Evolutionary conservation across 148 eudicot genomes (phyloP).

Genomic region (Camellia granthamiana): DNA sequence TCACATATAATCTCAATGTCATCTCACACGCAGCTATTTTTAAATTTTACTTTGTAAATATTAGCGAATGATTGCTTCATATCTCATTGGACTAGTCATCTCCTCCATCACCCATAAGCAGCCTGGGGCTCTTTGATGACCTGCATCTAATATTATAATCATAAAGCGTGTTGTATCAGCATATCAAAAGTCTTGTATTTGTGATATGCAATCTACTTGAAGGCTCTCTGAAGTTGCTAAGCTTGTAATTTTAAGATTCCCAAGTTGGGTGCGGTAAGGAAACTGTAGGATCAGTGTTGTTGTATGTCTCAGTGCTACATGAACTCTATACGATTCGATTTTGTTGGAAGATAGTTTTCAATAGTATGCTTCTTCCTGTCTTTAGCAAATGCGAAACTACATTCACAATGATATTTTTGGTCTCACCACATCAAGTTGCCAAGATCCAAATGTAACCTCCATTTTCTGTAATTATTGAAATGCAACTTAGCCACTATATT

Average conservation of each 20-base stretch:
- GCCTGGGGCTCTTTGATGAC: not conserved
- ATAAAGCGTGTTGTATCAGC: not conserved
- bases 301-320: not conserved
- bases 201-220: not conserved
- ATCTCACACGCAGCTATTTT: too few species aligned
- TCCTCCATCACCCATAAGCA: not conserved
- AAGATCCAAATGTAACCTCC: not conserved
- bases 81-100: not conserved
- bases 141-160: not conserved
- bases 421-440: not conserved
- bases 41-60: not conserved
- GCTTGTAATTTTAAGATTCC: not conserved
- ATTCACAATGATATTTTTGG: not conserved
- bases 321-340: not conserved
- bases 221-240: not conserved
- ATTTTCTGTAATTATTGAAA: not conserved
- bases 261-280: not conserved
- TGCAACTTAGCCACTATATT: not conserved
- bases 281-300: not conserved
- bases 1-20: too few species aligned
- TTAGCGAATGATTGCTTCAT: not conserved
- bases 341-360: not conserved
- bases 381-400: not conserved
- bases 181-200: not conserved
- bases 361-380: not conserved